Percentiles rank a stretch among this genome's conserved stretches.
Conservation (phyloP, 1,284 basidiomycete genomes). For the Rhodotorula glutinis region DNA sequence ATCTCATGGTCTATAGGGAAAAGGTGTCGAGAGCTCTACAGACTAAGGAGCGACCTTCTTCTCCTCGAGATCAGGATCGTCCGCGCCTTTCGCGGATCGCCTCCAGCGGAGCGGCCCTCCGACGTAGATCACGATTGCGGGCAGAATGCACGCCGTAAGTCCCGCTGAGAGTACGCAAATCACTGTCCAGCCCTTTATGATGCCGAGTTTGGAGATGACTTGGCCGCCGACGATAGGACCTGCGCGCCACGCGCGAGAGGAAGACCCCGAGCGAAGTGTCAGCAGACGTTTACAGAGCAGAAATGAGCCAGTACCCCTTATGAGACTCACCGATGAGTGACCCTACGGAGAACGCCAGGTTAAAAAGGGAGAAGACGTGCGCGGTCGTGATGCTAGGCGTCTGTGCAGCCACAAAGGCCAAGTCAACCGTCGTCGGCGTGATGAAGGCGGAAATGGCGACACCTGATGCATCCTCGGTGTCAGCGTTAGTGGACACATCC, state of each 20-base stretch:
- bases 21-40: too few relatives aligned
- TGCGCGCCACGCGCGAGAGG: neutral
- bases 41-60: neutral
- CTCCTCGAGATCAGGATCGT: neutral
- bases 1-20: neutral
- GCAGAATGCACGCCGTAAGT: constrained; percentile 4
- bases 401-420: constrained; percentile 22
- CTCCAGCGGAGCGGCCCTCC: neutral
- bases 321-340: constrained; percentile 25
- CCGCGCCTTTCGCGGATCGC: neutral
- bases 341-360: constrained; percentile 39
- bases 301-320: neutral
- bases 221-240: constrained; percentile 41
- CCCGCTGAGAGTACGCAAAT: constrained; percentile 7
- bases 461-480: constrained; percentile 2
- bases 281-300: too few relatives aligned
- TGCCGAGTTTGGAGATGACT: constrained; percentile 22
- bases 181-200: constrained; percentile 26
- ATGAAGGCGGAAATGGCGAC: constrained; percentile 24
- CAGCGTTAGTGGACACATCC: too few relatives aligned
- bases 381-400: constrained; percentile 16
- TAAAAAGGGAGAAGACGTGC: constrained; percentile 33
- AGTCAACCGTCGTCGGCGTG: constrained; percentile 36
- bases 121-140: constrained; percentile 2
- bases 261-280: too few relatives aligned